Evolutionary conservation across 106 monocot species (phyloP).

Genomic region (Hemerocallis citrina): DNA sequence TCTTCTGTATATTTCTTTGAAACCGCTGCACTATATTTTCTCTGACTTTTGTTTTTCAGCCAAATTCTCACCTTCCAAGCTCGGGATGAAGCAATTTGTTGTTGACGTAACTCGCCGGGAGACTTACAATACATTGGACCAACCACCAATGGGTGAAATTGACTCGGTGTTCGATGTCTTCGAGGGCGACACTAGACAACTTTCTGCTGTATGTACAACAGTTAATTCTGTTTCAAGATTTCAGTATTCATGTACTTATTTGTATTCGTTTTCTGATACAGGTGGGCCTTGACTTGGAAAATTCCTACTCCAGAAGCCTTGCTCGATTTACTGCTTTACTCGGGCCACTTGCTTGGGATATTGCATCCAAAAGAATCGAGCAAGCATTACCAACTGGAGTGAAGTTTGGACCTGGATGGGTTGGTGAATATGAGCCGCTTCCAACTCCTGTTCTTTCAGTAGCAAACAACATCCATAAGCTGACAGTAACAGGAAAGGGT

Average conservation of each 20-base stretch:
- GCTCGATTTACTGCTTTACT: constrained; percentile 65
- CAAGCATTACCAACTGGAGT: constrained; percentile 60
- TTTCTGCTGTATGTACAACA: constrained; percentile 55
- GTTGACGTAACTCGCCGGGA: constrained; percentile 66
- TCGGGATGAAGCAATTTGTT: constrained; percentile 17
- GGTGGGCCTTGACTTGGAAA: constrained; percentile 52
- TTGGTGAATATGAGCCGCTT: constrained; percentile 74
- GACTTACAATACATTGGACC: constrained; percentile 50
- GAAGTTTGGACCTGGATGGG: constrained; percentile 90
- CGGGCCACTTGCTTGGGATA: constrained; percentile 73
- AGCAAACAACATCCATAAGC: constrained; percentile 11
- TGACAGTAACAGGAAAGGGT: neutral
- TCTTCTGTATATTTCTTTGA: neutral
- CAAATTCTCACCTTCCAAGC: constrained; percentile 33
- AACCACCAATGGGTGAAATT: constrained; percentile 17
- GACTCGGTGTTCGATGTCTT: constrained; percentile 27
- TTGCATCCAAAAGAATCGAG: constrained; percentile 64
- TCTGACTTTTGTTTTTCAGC: constrained; percentile 41
- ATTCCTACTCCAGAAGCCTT: constrained; percentile 77
- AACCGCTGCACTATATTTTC: no score
- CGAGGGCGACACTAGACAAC: constrained; percentile 34
- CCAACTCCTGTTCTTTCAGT: constrained; percentile 37
- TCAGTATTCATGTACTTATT: constrained; percentile 7
- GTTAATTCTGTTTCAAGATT: neutral
- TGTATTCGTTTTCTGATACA: constrained; percentile 21